Base-by-base conservation (phyloP, 2,329 filamentous ascomycete species). In the Botrytis pseudocinerea region DNA sequence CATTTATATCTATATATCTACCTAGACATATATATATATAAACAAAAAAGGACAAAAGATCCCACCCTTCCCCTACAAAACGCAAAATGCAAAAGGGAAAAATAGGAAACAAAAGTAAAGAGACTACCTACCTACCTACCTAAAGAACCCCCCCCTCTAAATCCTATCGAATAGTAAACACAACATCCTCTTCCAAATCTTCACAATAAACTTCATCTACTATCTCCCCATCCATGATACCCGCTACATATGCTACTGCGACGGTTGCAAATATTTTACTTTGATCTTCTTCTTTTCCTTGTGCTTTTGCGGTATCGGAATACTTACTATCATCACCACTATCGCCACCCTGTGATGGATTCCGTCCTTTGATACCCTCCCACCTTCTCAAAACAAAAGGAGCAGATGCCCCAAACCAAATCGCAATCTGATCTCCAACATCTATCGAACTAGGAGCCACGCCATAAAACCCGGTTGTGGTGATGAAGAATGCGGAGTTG, bases 181-280 rank as follows among this genome's bases (percentile, higher is more conserved):
- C 4, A 44, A 63, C 16, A 32, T 44, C 61, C 9, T 63, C 61
- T 20, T 63, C 40, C 20, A 22, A 44, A 32, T 63, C 61, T n/a
- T 63, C 61, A 46, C 38, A 63, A 32, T 63, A 63, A 18, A 63
- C n/a, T 10, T 63, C 40, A 63, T 63, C 40, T 5, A 63, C 61
- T 9, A 63, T 32, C n/a, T 63, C 61, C 8, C 61, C 61, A 0
- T 44, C n/a, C 40, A 63, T 63, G 20, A 63, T 44, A 1, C 61
- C n/a, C 8, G n/a, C n/a, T 32, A 63, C 40, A 7, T 42, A 63
- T n/a, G 40, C 61, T 20, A 63, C n/a, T 1, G 16, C 10, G 1
- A 63, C 40, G 20, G n/a, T n/a, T 12, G 18, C 20, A 9, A 22
- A 46, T 22, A 44, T 63, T 2, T 40, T 10, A 38, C 6, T 32